Evolutionary conservation across 257 asterid species (phyloP), one percentile per base, ranked within the genome.

Genomic region (Nicotiana sylvestris): DNA sequence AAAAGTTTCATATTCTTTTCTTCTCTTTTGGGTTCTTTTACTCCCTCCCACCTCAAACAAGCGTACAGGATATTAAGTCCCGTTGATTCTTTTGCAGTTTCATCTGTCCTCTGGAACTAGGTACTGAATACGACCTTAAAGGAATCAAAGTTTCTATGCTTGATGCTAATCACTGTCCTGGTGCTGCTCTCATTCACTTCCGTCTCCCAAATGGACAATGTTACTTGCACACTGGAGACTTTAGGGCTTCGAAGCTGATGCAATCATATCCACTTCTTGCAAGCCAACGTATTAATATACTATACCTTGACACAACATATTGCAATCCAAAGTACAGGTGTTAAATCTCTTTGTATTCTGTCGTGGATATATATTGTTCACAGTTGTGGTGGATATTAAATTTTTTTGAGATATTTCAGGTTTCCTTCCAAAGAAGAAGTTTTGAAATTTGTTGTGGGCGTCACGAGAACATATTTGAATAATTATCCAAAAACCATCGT

Each of bases 131-230:
- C 53, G 33, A 11, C 18, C 56, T 85, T 43, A 56, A 85, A 60
- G 88, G 88, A 82, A 62, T 82, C 58, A 82, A 69, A 68, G 85
- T 85, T 30, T 82, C 88, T 17, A 78, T 85, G 85, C 85, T 85
- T 82, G 88, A 85, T 77, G 88, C 85, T 29, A 85, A 85, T 27
- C 84, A 85, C 64, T 85, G 85, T 72, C 88, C 88, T 37, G 88
- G 88, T 39, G 88, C 85, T 37, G 88, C 88, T 51, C 83, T 85
- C 74, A 82, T 85, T 78, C 85, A 82, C 81, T 82, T 85, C 76
- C 74, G 67, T 37, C 85, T 82, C 16, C 85, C 88, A 58, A 81
- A 46, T 77, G 79, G 83, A 32, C 77, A 55, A n/a, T 85, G 78
- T 82, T 83, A 85, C 81, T 43, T 82, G 78, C 88, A 85, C 85